A percentile compares a stretch with the other conserved stretches of the same genome.
phyloP scores from a whole-genome alignment of 2,329 filamentous ascomycete species.

The Neofusicoccum ribis region DNA sequence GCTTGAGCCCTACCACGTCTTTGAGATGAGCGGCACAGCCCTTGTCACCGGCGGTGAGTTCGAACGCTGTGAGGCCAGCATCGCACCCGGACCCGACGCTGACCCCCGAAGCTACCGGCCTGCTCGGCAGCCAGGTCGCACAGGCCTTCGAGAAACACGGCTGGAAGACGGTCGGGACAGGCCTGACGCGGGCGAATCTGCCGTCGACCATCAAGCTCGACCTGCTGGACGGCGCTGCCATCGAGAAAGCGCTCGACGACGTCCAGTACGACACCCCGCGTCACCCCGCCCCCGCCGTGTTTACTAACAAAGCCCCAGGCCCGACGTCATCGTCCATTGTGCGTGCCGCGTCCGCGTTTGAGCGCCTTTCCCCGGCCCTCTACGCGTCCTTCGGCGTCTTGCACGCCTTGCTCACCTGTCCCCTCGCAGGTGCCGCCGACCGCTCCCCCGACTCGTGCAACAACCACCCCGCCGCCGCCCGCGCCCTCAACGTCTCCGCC shows the following conservation, averaged over 20 bases:
- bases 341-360: constrained; percentile 32
- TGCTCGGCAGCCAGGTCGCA: constrained; percentile 77
- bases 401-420: background rate
- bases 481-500: constrained; percentile 71
- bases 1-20: background rate
- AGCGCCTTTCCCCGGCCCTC: background rate
- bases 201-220: constrained; percentile 61
- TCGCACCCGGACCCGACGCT: background rate
- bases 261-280: constrained; percentile 46
- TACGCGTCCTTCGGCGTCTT: constrained; percentile 13
- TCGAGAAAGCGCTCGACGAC: constrained; percentile 51
- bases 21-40: constrained; percentile 53
- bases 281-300: background rate
- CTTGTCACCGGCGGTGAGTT: constrained; percentile 70
- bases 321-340: constrained; percentile 81
- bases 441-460: constrained; percentile 85
- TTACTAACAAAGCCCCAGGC: constrained; percentile 48
- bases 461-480: constrained; percentile 72
- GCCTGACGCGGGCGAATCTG: constrained; percentile 71
- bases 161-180: constrained; percentile 53
- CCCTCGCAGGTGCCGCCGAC: constrained; percentile 71
- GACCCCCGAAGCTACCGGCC: constrained; percentile 62
- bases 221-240: constrained; percentile 47
- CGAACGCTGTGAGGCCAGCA: background rate
- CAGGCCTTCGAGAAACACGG: constrained; percentile 65